Conservation (phyloP, 1,284 basidiomycete genomes). For the Stygiomarasmius scandens region DNA sequence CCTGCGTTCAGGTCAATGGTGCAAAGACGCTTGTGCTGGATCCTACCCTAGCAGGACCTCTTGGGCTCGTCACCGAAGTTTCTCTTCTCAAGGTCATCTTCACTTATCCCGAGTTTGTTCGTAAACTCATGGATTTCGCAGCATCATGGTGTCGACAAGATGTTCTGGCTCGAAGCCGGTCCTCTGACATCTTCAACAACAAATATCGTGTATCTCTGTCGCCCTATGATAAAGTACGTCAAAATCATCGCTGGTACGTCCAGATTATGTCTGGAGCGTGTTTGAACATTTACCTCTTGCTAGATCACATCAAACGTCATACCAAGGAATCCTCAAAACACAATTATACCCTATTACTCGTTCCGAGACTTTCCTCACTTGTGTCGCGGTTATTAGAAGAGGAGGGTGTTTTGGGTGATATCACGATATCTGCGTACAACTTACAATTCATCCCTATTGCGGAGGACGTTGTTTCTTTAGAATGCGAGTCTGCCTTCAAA, state of each 20-base stretch:
- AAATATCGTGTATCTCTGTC: conserved; percentile 92
- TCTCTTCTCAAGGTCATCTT: conserved; percentile 81
- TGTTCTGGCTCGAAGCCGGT: conserved; percentile 97
- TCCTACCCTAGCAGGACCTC: conserved; percentile 83
- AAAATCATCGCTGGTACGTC: conserved; percentile 86
- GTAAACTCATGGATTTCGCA: conserved; percentile 33
- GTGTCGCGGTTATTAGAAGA: conserved; percentile 86
- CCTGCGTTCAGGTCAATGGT: conserved; percentile 73
- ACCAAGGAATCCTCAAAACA: conserved; percentile 70
- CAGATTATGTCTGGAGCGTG: conserved; percentile 23
- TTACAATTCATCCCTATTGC: conserved; percentile 93
- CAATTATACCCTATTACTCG: conserved; percentile 87
- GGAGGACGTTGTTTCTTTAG: conserved; percentile 87
- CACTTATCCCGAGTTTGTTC: neutral
- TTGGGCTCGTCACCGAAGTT: conserved; percentile 93
- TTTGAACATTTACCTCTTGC: conserved; percentile 20
- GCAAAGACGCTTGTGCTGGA: conserved; percentile 96
- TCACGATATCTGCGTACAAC: conserved; percentile 85
- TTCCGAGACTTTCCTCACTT: conserved; percentile 87
- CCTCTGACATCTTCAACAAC: conserved; percentile 82
- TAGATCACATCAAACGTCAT: conserved; percentile 89
- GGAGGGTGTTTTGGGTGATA: conserved; percentile 89
- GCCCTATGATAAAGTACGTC: conserved; percentile 85
- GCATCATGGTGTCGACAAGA: conserved; percentile 99
- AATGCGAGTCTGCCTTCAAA: conserved; percentile 81